phyloP scores from a whole-genome alignment of 139 green algal species.

The Closterium sp. region DNA sequence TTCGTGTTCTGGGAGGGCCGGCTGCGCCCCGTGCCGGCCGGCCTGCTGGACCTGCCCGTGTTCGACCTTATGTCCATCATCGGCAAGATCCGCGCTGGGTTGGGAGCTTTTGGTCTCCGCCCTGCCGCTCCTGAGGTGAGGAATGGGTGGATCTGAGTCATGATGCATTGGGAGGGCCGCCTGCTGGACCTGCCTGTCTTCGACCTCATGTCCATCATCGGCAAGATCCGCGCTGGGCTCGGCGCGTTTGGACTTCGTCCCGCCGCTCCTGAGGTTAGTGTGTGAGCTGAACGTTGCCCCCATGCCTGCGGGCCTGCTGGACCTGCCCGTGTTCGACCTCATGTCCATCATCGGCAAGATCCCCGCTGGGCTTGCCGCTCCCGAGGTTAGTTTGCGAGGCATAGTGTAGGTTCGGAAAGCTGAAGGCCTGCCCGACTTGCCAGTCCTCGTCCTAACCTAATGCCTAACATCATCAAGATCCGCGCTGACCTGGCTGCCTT shows the following conservation, averaged over 20 bases:
- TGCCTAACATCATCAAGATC: slow-evolving; percentile 89
- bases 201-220: slow-evolving; percentile 81
- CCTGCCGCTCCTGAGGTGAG: background rate
- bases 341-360: slow-evolving; percentile 90
- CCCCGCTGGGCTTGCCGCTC: slow-evolving; percentile 74
- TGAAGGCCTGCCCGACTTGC: slow-evolving; percentile 65
- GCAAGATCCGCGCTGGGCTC: slow-evolving; percentile 95
- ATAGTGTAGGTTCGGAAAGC: too few species aligned
- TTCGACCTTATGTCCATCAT: slow-evolving; percentile 87
- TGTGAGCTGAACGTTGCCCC: background rate
- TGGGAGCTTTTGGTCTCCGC: slow-evolving; percentile 86
- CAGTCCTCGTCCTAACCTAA: slow-evolving; percentile 92
- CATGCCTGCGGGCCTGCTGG: slow-evolving; percentile 49
- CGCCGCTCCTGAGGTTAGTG: background rate
- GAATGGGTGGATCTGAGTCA: too few species aligned
- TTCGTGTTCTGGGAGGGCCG: slow-evolving; percentile 94
- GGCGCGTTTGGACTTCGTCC: slow-evolving; percentile 80
- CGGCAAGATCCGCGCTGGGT: slow-evolving; percentile 93
- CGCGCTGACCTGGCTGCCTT: slow-evolving; percentile 88
- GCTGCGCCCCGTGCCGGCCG: slow-evolving; percentile 82
- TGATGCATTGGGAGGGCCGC: slow-evolving; percentile 67
- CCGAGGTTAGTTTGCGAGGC: background rate
- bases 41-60: slow-evolving; percentile 75
- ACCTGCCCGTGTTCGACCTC: slow-evolving; percentile 74
- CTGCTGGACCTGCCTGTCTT: slow-evolving; percentile 83